These are phyloP conservation scores for Amanita muscaria DNA, from an alignment of 768 basidiomycete genomes.

Conservation along the genomic window DNA sequence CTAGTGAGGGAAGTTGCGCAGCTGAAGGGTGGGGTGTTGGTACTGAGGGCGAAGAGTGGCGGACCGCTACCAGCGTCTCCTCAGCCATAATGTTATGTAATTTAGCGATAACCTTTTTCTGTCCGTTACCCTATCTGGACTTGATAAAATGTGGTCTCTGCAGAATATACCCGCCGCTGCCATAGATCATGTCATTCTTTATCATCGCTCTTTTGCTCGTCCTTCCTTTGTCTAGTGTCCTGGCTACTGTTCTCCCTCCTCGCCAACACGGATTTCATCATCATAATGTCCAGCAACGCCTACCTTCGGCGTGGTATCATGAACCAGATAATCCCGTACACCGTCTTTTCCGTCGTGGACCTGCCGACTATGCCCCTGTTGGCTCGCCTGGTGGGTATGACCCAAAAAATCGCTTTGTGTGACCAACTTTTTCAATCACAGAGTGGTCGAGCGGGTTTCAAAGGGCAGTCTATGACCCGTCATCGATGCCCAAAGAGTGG, in stretches of 20 bases:
- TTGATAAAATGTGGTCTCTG: too few species aligned
- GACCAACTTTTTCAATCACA: slow-evolving; percentile 7
- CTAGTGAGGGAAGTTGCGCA: slow-evolving; percentile 75
- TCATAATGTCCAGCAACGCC: slow-evolving; percentile 17
- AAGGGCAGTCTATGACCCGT: slow-evolving; percentile 33
- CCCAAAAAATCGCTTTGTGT: background rate
- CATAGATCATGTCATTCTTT: slow-evolving; percentile 18
- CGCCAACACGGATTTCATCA: slow-evolving; percentile 28
- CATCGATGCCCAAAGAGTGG: slow-evolving; percentile 60
- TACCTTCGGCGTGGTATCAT: slow-evolving; percentile 54
- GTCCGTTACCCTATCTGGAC: too few species aligned
- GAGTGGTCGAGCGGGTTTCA: slow-evolving; percentile 66
- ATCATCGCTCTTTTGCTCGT: slow-evolving; percentile 4
- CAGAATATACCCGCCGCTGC: slow-evolving; percentile 5
- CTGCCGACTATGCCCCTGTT: slow-evolving; percentile 45
- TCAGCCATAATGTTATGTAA: slow-evolving; percentile 12
- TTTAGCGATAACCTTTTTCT: background rate
- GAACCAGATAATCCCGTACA: slow-evolving; percentile 49
- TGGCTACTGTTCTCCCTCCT: slow-evolving; percentile 16
- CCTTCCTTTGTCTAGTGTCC: slow-evolving; percentile 15
- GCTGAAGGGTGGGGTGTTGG: slow-evolving; percentile 56
- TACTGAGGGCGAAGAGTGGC: slow-evolving; percentile 38
- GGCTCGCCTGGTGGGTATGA: slow-evolving; percentile 47
- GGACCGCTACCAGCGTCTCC: too few species aligned
- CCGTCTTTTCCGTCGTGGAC: slow-evolving; percentile 50